These are phyloP conservation scores for Hanseniaspora lindneri DNA, from an alignment of 805 yeast genomes.

Conservation along the genomic window DNA sequence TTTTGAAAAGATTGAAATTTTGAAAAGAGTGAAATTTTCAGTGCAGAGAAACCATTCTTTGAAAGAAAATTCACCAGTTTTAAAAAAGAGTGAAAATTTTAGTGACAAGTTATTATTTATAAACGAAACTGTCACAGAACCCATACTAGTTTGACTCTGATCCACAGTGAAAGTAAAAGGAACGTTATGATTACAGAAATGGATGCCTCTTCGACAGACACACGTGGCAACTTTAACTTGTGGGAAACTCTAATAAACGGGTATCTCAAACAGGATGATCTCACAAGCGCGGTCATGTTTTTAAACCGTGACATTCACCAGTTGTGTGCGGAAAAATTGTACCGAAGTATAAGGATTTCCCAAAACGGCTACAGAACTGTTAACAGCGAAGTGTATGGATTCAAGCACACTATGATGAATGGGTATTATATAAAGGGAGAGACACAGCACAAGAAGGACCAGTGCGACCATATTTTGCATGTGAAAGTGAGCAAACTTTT, in stretches of 20 bases:
- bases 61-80: no score
- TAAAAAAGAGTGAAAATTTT: no score
- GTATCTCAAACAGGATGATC: constrained; percentile 1
- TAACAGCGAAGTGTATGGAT: background rate
- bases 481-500: background rate
- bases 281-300: background rate
- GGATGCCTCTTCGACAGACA: no score
- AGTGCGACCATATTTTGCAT: constrained; percentile 6
- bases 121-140: no score
- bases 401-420: background rate
- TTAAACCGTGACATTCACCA: background rate
- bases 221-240: background rate
- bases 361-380: background rate
- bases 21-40: no score
- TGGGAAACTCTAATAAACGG: background rate
- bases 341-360: background rate
- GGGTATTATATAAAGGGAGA: background rate
- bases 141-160: no score
- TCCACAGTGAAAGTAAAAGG: no score
- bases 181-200: no score
- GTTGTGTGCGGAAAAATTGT: background rate
- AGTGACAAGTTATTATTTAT: no score
- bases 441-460: background rate
- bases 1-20: no score
- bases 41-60: no score